Conservation (phyloP, 768 basidiomycete genomes). For the Tricholoma matsutake region DNA sequence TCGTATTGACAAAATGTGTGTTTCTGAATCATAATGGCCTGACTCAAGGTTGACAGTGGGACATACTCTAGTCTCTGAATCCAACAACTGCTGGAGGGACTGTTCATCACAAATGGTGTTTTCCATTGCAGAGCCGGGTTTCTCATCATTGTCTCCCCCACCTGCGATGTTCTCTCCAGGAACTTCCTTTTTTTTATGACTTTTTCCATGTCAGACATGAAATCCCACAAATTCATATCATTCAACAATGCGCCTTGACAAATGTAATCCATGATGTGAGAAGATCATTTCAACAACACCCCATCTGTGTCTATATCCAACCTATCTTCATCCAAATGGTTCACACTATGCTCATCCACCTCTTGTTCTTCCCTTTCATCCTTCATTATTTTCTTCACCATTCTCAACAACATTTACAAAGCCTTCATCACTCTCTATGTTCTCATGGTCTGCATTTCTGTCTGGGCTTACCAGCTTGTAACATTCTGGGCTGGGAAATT, state of each 20-base stretch:
- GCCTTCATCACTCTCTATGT: too few species aligned
- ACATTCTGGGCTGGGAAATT: constrained; percentile 24
- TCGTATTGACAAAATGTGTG: neutral
- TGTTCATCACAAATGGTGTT: neutral
- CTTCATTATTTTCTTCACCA: neutral
- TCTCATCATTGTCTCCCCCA: neutral
- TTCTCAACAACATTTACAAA: neutral
- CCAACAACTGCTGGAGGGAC: neutral
- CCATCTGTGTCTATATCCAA: constrained; percentile 1
- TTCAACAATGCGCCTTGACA: neutral
- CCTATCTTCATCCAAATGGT: neutral
- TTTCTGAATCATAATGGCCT: neutral
- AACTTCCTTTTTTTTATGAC: neutral
- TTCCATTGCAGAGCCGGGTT: neutral
- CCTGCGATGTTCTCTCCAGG: neutral
- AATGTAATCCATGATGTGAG: neutral
- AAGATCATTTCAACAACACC: neutral
- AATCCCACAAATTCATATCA: neutral
- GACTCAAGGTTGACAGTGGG: neutral
- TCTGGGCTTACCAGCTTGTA: constrained; percentile 4
- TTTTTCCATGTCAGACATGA: neutral
- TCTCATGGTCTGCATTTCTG: too few species aligned
- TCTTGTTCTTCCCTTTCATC: neutral
- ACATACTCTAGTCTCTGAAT: neutral
- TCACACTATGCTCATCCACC: neutral